Base-by-base conservation (phyloP, 805 yeast species). In the Candida easanensis region DNA sequence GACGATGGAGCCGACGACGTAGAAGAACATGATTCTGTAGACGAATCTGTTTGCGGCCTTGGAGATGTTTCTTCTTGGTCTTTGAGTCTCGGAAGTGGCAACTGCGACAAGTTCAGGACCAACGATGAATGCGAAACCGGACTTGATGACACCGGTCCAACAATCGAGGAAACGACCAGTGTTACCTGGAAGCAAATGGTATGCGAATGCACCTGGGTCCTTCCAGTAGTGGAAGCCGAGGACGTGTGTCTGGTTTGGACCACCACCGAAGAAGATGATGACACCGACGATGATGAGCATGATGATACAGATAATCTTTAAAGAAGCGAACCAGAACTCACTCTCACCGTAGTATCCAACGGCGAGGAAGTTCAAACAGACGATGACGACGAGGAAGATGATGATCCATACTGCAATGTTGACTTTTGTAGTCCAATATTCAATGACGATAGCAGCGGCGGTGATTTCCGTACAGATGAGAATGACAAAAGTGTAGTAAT, bases 221-320 rank as follows among this genome's bases (percentile, higher is more conserved):
- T 70, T 61, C 88, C 88, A 82, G 64, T 71, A 82, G 49, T 82
- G 78, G 72, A 82, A 82, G 6, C 88, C 88, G 26, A 76, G 62
- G 46, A 82, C 71, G 41, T 77, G 80, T 39, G 57, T 39, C 58
- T 63, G 53, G 26, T 58, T 64, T 48, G 87, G 86, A 34, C 78
- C 84, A 48, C 86, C 86, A 45, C 86, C 86, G 56, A 80, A 76
- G 51, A 80, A 78, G 47, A 80, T 76, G 31, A 78, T 71, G 56
- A 77, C 62, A 48, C 81, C 77, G 33, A 75, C 63, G 30, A 82
- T 61, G 44, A 82, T 77, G 48, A 82, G 66, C 17, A 88, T 88
- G 18, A 79, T 57, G 55, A 85, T 74, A 27, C 85, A 76, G 42
- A 84, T 50, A 28, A 85, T 77, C 62, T 85, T 85, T 61, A 85